Evolutionary conservation across 2,329 filamentous ascomycete species (phyloP), one percentile per base, ranked within the genome.

Genomic region (Hypoxylon sp.): DNA sequence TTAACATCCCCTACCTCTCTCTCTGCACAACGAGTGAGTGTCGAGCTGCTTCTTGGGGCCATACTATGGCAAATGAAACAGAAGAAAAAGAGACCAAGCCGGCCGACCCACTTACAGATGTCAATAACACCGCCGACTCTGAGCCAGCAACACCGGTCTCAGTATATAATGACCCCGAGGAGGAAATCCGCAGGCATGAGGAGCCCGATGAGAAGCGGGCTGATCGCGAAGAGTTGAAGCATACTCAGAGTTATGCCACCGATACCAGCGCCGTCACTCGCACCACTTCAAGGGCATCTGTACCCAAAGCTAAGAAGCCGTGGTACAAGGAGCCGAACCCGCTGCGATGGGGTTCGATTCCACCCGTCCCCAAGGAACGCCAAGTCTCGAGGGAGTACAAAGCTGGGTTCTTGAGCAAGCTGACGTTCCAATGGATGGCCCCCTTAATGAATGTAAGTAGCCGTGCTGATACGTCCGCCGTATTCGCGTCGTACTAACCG

Each of bases 391-490:
- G 86, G 68, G 94, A 98, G 80, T 85, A 93, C 76, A 84, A 82
- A 3, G 94, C 94, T 4, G 82, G 86, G 1, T 90, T 94, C 75
- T 86, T 96, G 69, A 97, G 93, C 80, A 78, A 85, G 62, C 78
- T 97, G 21, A 91, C 91, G 3, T 98, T 97, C 76, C 89, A 93
- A 78, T 98, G 95, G 95, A 95, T 98, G 85, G 89, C 89, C 0
- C 90, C 93, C 1, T 77, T 98, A 60, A 98, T 98, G 94, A 85
- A 81, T 69, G 90, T 91, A 79, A 81, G 87, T 82, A 23, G 56
- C 48, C 46, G 60, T 30, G 41, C 51, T 11, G 11, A 11, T 34
- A 28, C 41, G 14, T 19, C 28, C 21, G 17, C 25, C 38, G 61
- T 68, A 19, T 55, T 56, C 28, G n/a, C 56, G 38, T 67, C 13